phyloP scores from a whole-genome alignment of 345 rosid genomes.

The Lumnitzera littorea region DNA sequence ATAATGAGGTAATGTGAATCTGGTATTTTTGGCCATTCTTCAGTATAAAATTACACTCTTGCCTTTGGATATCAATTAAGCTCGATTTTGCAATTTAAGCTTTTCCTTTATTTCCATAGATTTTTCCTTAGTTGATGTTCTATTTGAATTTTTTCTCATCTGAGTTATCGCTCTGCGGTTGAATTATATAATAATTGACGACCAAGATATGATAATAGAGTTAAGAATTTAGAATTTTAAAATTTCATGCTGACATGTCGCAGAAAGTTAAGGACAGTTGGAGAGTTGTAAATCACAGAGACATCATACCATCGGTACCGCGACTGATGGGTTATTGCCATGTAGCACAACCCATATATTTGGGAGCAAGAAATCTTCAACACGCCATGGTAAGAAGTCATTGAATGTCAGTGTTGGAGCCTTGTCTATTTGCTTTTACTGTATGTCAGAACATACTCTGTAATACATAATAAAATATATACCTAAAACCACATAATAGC shows the following conservation, averaged over 20 bases:
- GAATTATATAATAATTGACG: too few species aligned
- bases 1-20: slow-evolving; percentile 56
- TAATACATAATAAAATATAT: neutral
- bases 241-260: slow-evolving; percentile 5
- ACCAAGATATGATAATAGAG: too few species aligned
- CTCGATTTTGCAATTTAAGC: too few species aligned
- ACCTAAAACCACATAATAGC: too few species aligned
- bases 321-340: slow-evolving; percentile 97
- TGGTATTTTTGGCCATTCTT: neutral
- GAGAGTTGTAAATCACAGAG: slow-evolving; percentile 96
- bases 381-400: slow-evolving; percentile 50
- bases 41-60: neutral
- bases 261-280: slow-evolving; percentile 93
- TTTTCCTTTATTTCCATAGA: too few species aligned
- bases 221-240: too few species aligned
- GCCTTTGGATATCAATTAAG: too few species aligned
- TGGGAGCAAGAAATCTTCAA: slow-evolving; percentile 55
- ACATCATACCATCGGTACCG: slow-evolving; percentile 94
- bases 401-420: neutral
- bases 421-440: neutral
- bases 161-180: too few species aligned
- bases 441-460: neutral
- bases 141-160: too few species aligned
- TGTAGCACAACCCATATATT: slow-evolving; percentile 86
- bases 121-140: too few species aligned